phyloP scores from a whole-genome alignment of 169 alveolate genomes.

The Plasmodium gaboni region DNA sequence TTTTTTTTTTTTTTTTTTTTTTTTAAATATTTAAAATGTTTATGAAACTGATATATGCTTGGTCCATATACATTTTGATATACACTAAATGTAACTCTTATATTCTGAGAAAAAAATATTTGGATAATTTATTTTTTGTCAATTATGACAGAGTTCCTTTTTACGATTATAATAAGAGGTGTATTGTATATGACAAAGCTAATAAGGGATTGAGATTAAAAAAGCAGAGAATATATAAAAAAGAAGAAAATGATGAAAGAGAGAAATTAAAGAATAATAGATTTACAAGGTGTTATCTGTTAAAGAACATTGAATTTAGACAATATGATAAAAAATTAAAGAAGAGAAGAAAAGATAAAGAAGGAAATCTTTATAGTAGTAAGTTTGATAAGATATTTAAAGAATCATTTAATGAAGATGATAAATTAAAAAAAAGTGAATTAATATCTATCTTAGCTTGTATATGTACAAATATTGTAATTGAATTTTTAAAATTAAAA shows the following conservation, averaged over 20 bases:
- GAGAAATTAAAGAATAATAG: background rate
- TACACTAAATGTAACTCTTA: conserved; percentile 49
- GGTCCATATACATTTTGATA: conserved; percentile 9
- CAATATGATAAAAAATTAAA: background rate
- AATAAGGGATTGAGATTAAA: background rate
- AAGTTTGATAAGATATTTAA: conserved; percentile 40
- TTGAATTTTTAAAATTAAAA: conserved; percentile 46
- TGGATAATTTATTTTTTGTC: conserved; percentile 42
- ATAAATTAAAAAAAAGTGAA: conserved; percentile 44
- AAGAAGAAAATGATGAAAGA: background rate
- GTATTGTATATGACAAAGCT: no score
- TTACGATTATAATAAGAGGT: no score
- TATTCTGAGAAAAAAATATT: conserved; percentile 28
- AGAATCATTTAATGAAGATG: conserved; percentile 57
- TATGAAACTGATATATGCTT: conserved; percentile 3
- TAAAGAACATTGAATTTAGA: background rate
- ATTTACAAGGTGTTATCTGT: background rate
- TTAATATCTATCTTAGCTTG: conserved; percentile 62
- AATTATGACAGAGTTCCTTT: conserved; percentile 7
- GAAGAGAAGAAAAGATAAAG: background rate
- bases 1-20: conserved; percentile 7
- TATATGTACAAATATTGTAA: conserved; percentile 68
- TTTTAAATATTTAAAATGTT: conserved; percentile 32
- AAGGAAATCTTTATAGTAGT: background rate
- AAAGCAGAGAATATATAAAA: background rate